phyloP scores from a whole-genome alignment of 805 yeast species.

The Metschnikowia noctiluminum region DNA sequence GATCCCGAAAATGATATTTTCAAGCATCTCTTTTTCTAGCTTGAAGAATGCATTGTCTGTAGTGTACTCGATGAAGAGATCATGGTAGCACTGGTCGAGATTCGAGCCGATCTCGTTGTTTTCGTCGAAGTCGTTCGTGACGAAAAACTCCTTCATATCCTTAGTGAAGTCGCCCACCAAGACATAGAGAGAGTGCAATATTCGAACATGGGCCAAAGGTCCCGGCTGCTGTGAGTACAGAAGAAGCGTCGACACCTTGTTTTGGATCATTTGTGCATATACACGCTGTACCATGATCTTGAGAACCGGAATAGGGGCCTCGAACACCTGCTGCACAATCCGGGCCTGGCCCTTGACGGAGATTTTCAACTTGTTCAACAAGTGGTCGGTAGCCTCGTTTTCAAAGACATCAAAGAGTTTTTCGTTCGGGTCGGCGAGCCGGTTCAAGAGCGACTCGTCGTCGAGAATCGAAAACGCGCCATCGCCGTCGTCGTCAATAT shows the following conservation, averaged over 20 bases:
- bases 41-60: conserved; percentile 67
- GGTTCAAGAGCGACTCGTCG: conserved; percentile 54
- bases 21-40: conserved; percentile 66
- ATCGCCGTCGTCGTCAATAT: conserved; percentile 33
- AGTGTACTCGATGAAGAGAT: conserved; percentile 67
- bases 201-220: conserved; percentile 70
- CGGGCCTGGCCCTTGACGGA: conserved; percentile 71
- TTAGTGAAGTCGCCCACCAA: conserved; percentile 58
- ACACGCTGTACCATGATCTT: conserved; percentile 69
- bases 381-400: conserved; percentile 49
- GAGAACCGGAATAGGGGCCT: conserved; percentile 63
- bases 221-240: conserved; percentile 61
- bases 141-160: conserved; percentile 60
- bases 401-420: conserved; percentile 38
- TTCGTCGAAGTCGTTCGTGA: conserved; percentile 43
- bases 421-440: conserved; percentile 56
- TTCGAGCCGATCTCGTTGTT: conserved; percentile 45
- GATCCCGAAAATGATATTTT: conserved; percentile 45
- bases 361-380: conserved; percentile 51
- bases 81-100: conserved; percentile 71
- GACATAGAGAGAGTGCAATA: conserved; percentile 63
- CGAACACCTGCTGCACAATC: conserved; percentile 70
- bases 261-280: conserved; percentile 67
- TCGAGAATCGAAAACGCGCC: conserved; percentile 33
- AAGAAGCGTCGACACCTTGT: conserved; percentile 54